Percentiles rank a stretch among this genome's conserved stretches.
Evolutionary conservation across 331 rosid genomes (phyloP).

Genomic region (Saraca asoca): DNA sequence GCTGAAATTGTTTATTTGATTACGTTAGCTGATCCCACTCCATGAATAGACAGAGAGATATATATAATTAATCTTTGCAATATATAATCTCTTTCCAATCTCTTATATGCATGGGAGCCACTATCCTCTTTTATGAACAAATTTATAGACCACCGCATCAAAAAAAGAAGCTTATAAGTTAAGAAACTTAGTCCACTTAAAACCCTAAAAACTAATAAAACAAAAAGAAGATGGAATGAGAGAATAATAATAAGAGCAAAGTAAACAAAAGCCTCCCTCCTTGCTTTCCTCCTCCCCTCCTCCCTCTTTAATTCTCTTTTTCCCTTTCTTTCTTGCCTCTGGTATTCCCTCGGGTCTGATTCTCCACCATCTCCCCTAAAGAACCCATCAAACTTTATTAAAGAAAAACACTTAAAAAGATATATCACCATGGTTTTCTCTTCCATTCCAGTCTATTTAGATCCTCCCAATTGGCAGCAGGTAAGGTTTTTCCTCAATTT

Average conservation of each 20-base stretch:
- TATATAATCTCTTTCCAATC: slow-evolving; percentile 14
- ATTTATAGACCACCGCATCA: slow-evolving; percentile 44
- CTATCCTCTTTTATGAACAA: slow-evolving; percentile 46
- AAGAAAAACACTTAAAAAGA: slow-evolving; percentile 53
- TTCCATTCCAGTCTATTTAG: slow-evolving; percentile 94
- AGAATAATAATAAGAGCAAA: slow-evolving; percentile 58
- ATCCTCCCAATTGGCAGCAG: slow-evolving; percentile 97
- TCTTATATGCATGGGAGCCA: slow-evolving; percentile 61
- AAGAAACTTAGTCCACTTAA: slow-evolving; percentile 83
- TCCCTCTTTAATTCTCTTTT: slow-evolving; percentile 55
- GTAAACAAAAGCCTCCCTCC: slow-evolving; percentile 65
- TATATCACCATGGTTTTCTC: slow-evolving; percentile 89
- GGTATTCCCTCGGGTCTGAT: slow-evolving; percentile 90
- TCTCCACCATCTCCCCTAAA: slow-evolving; percentile 91
- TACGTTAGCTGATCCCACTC: slow-evolving; percentile 60
- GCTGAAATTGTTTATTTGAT: slow-evolving; percentile 32
- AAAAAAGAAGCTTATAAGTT: slow-evolving; percentile 66
- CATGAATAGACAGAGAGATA: slow-evolving; percentile 39
- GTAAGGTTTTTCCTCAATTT: slow-evolving; percentile 62
- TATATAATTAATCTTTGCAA: slow-evolving; percentile 40
- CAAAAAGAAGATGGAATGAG: slow-evolving; percentile 82
- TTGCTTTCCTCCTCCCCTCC: slow-evolving; percentile 48
- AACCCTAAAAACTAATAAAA: slow-evolving; percentile 83
- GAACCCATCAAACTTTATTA: slow-evolving; percentile 90
- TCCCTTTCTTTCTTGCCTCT: slow-evolving; percentile 67